Evolutionary conservation across 495 filamentous ascomycete genomes (phyloP).

Genomic region (Amphirosellinia nigrospora): DNA sequence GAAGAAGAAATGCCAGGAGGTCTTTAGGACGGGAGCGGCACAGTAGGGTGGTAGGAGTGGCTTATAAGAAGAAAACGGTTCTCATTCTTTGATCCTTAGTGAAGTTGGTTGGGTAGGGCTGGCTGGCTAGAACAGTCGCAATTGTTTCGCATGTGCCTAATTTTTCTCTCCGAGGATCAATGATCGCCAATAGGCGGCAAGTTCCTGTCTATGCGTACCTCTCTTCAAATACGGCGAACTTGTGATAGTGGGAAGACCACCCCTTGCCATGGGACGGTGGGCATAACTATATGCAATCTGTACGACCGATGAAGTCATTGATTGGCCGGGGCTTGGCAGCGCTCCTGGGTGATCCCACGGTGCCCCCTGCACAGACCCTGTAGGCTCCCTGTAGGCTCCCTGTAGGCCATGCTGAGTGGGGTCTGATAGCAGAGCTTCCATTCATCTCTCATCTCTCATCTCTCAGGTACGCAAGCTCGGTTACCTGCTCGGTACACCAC

Average conservation of each 20-base stretch:
- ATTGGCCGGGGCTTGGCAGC: conserved; percentile 19
- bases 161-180: conserved; percentile 4
- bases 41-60: background rate
- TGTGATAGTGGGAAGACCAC: conserved; percentile 9
- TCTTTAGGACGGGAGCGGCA: background rate
- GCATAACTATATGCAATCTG: conserved; percentile 19
- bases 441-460: too few species aligned
- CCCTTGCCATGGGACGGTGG: background rate
- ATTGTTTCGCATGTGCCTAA: conserved; percentile 39
- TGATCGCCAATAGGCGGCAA: background rate
- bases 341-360: conserved; percentile 2
- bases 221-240: background rate
- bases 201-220: conserved; percentile 5
- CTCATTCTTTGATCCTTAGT: conserved; percentile 17
- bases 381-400: too few species aligned
- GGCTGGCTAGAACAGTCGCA: conserved; percentile 18
- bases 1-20: background rate
- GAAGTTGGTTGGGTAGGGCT: background rate
- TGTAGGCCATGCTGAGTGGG: conserved; percentile 12
- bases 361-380: too few species aligned
- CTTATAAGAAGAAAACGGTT: conserved; percentile 16
- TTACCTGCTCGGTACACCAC: background rate
- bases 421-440: background rate
- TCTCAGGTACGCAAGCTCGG: conserved; percentile 8
- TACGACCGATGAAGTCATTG: conserved; percentile 29